A percentile compares a stretch with the other conserved stretches of the same genome.
phyloP scores from a whole-genome alignment of 2,329 filamentous ascomycete species.

The Aspergillus latus region DNA sequence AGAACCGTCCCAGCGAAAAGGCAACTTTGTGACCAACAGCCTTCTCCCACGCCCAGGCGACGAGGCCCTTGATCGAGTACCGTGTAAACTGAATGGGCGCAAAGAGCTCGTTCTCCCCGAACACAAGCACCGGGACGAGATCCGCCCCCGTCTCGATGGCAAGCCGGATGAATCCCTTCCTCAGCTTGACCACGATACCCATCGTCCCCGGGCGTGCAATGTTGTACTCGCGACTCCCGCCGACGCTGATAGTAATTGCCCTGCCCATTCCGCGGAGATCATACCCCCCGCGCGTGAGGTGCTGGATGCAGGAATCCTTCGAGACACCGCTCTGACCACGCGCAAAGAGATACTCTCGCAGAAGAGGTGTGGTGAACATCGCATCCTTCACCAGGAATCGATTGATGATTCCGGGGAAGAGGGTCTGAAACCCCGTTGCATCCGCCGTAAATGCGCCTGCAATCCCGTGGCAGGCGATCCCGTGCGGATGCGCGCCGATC shows the following conservation, averaged over 20 bases:
- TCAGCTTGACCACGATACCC: slow-evolving; percentile 69
- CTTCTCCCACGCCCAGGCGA: slow-evolving; percentile 57
- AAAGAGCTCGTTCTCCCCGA: slow-evolving; percentile 87
- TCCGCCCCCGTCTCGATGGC: slow-evolving; percentile 82
- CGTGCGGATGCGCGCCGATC: slow-evolving; percentile 86
- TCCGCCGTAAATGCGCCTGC: slow-evolving; percentile 81
- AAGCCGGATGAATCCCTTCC: slow-evolving; percentile 87
- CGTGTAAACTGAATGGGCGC: slow-evolving; percentile 70
- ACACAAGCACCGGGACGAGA: slow-evolving; percentile 77
- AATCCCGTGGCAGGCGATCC: slow-evolving; percentile 85
- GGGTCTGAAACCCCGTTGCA: slow-evolving; percentile 70
- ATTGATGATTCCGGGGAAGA: slow-evolving; percentile 86
- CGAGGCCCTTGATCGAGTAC: slow-evolving; percentile 66
- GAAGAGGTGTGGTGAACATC: slow-evolving; percentile 81
- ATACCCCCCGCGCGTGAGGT: slow-evolving; percentile 69
- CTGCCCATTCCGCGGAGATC: slow-evolving; percentile 76
- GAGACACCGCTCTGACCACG: slow-evolving; percentile 78
- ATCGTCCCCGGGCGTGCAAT: slow-evolving; percentile 74
- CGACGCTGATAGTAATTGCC: slow-evolving; percentile 86
- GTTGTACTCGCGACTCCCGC: slow-evolving; percentile 78
- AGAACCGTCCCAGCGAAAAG: slow-evolving; percentile 78
- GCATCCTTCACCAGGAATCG: slow-evolving; percentile 78
- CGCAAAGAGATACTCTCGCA: slow-evolving; percentile 77
- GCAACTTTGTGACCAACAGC: slow-evolving; percentile 74
- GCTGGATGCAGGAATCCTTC: slow-evolving; percentile 77